Percentiles rank a stretch among this genome's conserved stretches.
phyloP scores from a whole-genome alignment of 2,329 filamentous ascomycete species.

The Aureobasidium namibiae region DNA sequence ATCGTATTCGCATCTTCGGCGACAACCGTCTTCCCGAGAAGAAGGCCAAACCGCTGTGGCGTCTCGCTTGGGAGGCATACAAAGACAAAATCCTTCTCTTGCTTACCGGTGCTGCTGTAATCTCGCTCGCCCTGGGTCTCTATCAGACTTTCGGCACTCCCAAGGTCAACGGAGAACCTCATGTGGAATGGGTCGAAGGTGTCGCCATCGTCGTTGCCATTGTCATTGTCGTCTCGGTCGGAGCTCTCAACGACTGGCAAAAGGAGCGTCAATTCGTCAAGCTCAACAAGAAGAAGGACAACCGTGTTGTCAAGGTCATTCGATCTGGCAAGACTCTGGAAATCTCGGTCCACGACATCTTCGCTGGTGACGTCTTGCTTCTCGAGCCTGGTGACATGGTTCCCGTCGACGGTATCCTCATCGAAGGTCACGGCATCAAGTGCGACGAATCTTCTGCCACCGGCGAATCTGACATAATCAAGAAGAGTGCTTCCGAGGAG shows the following conservation, averaged over 20 bases:
- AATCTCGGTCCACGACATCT: slow-evolving; percentile 61
- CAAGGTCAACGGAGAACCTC: slow-evolving; percentile 46
- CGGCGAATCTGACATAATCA: slow-evolving; percentile 65
- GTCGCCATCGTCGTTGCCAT: slow-evolving; percentile 73
- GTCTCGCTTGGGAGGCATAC: slow-evolving; percentile 72
- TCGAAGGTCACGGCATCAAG: slow-evolving; percentile 58
- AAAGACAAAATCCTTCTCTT: slow-evolving; percentile 74
- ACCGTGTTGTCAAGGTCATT: slow-evolving; percentile 63
- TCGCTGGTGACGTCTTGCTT: slow-evolving; percentile 66
- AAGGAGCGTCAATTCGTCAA: slow-evolving; percentile 76
- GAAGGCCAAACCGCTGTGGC: slow-evolving; percentile 60
- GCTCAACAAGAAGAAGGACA: slow-evolving; percentile 71
- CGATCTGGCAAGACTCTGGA: slow-evolving; percentile 65
- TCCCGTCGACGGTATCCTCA: slow-evolving; percentile 63
- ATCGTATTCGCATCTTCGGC: slow-evolving; percentile 62
- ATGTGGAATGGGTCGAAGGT: slow-evolving; percentile 74
- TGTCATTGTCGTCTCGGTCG: slow-evolving; percentile 65
- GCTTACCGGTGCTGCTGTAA: slow-evolving; percentile 60
- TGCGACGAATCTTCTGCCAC: slow-evolving; percentile 70
- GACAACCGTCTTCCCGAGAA: slow-evolving; percentile 62
- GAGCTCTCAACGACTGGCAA: slow-evolving; percentile 74
- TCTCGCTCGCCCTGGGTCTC: slow-evolving; percentile 66
- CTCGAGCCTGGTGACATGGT: slow-evolving; percentile 67
- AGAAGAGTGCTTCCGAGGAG: slow-evolving; percentile 57
- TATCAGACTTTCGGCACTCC: slow-evolving; percentile 59